These are phyloP conservation scores for Lepiota brunneoincarnata DNA, from an alignment of 768 basidiomycete species.

Conservation along the genomic window DNA sequence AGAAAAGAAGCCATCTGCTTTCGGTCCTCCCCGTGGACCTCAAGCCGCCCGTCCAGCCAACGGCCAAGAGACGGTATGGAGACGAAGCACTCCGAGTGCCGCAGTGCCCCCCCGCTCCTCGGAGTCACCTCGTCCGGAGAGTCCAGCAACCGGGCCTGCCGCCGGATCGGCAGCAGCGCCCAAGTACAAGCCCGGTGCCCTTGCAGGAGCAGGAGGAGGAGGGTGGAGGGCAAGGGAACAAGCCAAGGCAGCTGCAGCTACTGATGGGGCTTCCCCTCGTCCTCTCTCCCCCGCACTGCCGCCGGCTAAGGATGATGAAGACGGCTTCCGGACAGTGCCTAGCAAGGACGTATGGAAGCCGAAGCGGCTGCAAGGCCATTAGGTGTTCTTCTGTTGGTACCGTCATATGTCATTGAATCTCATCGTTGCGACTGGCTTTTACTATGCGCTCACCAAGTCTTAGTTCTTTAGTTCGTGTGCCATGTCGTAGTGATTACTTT, in stretches of 20 bases:
- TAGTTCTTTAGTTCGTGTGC: not conserved
- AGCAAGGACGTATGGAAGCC: slow-evolving; percentile 20
- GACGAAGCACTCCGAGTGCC: slow-evolving; percentile 26
- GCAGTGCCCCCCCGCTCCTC: slow-evolving; percentile 16
- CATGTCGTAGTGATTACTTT: not conserved
- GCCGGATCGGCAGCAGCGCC: slow-evolving; percentile 30
- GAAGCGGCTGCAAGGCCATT: slow-evolving; percentile 16
- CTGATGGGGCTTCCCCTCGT: slow-evolving; percentile 20
- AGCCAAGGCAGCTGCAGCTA: slow-evolving; percentile 19
- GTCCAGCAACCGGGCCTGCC: slow-evolving; percentile 44
- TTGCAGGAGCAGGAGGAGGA: slow-evolving; percentile 21
- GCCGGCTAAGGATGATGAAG: slow-evolving; percentile 47
- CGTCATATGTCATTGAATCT: not conserved
- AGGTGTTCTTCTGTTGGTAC: not conserved
- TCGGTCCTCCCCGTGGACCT: slow-evolving; percentile 22
- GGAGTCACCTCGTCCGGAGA: slow-evolving; percentile 51
- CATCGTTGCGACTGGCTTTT: not conserved
- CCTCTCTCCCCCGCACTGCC: slow-evolving; percentile 36
- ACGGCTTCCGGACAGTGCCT: slow-evolving; percentile 68
- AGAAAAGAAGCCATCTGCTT: slow-evolving; percentile 16
- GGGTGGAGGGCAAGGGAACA: slow-evolving; percentile 20
- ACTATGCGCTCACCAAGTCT: not conserved
- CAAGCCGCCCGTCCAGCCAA: slow-evolving; percentile 20
- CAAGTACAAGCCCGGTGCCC: slow-evolving; percentile 44
- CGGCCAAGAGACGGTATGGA: slow-evolving; percentile 28